A percentile compares a stretch with the other conserved stretches of the same genome.
phyloP scores from a whole-genome alignment of 257 asterid species.

The Petunia axillaris region DNA sequence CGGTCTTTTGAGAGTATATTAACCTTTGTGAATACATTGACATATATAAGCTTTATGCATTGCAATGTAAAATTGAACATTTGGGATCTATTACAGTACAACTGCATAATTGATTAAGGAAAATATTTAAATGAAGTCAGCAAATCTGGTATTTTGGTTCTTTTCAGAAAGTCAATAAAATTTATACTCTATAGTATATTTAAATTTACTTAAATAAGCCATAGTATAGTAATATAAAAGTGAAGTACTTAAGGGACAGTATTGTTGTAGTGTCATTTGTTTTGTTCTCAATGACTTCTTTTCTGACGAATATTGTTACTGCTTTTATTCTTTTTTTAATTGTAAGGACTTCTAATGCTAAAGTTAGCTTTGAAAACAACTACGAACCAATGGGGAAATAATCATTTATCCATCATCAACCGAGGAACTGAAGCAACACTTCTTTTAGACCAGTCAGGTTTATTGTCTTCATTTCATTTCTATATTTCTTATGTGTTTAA shows the following conservation, averaged over 20 bases:
- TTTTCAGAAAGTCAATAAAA: not conserved
- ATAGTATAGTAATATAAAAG: not conserved
- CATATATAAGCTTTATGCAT: not conserved
- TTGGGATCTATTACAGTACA: too few species aligned
- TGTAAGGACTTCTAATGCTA: conserved; percentile 17
- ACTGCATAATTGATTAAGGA: not conserved
- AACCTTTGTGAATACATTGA: not conserved
- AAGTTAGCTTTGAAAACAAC: conserved; percentile 33
- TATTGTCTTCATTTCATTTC: not conserved
- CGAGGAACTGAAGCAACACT: conserved; percentile 47
- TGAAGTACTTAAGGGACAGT: not conserved
- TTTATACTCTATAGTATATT: not conserved
- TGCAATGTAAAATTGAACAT: not conserved
- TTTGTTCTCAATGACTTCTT: conserved; percentile 32
- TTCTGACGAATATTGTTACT: not conserved
- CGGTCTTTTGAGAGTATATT: too few species aligned
- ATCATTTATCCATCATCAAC: conserved; percentile 45
- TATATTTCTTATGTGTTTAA: too few species aligned
- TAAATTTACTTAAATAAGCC: not conserved
- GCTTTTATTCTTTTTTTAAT: not conserved
- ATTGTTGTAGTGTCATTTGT: not conserved
- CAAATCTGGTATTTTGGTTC: not conserved
- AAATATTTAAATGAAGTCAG: not conserved
- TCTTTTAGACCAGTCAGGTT: conserved; percentile 48
- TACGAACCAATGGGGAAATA: conserved; percentile 48